These are phyloP conservation scores for Cladophialophora bantiana DNA, from an alignment of 2,329 filamentous ascomycete genomes.

Conservation along the genomic window DNA sequence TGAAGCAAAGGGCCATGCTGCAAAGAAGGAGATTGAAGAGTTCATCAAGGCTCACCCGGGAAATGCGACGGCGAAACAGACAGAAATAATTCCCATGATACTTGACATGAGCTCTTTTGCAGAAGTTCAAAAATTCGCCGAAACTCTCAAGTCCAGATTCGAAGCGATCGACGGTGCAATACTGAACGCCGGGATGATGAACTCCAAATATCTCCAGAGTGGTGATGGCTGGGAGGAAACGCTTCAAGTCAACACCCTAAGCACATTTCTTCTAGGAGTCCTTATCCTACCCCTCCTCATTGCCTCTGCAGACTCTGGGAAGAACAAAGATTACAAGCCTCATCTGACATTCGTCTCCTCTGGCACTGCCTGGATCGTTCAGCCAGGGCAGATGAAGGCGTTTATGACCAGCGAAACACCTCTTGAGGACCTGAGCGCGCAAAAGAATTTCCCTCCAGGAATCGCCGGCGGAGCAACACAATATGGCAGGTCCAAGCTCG, in stretches of 20 bases:
- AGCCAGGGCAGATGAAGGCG: slow-evolving; percentile 44
- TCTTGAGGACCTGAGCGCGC: slow-evolving; percentile 47
- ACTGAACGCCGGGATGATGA: slow-evolving; percentile 55
- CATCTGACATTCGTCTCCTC: slow-evolving; percentile 57
- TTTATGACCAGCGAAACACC: slow-evolving; percentile 41
- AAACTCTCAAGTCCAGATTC: slow-evolving; percentile 43
- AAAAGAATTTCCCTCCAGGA: slow-evolving; percentile 40
- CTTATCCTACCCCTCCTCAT: slow-evolving; percentile 59
- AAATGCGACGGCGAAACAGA: slow-evolving; percentile 42
- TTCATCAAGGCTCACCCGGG: slow-evolving; percentile 10
- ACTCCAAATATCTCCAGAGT: slow-evolving; percentile 47
- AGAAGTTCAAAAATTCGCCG: slow-evolving; percentile 54
- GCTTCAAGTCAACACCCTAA: slow-evolving; percentile 65
- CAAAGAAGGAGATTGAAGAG: slow-evolving; percentile 50
- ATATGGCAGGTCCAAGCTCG: slow-evolving; percentile 53
- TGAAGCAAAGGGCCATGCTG: slow-evolving; percentile 50
- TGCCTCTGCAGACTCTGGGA: slow-evolving; percentile 43
- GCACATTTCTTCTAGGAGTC: slow-evolving; percentile 62
- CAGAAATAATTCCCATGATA: slow-evolving; percentile 53
- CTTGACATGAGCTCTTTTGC: slow-evolving; percentile 57
- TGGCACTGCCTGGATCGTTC: slow-evolving; percentile 47
- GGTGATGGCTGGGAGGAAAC: slow-evolving; percentile 59
- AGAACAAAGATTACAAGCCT: slow-evolving; percentile 36
- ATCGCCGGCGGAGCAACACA: slow-evolving; percentile 42
- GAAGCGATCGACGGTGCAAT: slow-evolving; percentile 53